phyloP scores from a whole-genome alignment of 2,329 filamentous ascomycete species.

The Zymoseptoria brevis region DNA sequence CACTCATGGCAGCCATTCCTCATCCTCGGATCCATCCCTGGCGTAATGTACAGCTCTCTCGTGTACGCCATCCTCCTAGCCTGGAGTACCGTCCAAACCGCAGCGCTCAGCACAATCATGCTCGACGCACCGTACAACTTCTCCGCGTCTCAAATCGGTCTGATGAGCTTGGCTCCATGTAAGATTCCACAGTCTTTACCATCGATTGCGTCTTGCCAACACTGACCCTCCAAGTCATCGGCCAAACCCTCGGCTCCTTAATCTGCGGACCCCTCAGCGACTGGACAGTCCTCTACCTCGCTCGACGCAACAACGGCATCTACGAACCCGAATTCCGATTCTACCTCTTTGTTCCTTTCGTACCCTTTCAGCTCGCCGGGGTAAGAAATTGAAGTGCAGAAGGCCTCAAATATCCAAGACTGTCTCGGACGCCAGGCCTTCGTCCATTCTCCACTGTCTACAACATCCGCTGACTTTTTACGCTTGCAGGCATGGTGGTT shows the following conservation, averaged over 20 bases:
- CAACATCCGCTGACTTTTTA: too few relatives aligned
- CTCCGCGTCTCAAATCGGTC: constrained; percentile 41
- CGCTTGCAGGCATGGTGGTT: constrained; percentile 30
- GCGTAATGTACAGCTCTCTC: constrained; percentile 32
- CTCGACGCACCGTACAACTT: constrained; percentile 37
- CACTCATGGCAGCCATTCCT: constrained; percentile 33
- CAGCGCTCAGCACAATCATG: constrained; percentile 32
- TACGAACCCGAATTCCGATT: constrained; percentile 31
- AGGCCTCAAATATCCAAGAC: too few relatives aligned
- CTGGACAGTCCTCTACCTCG: constrained; percentile 30
- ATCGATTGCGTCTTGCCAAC: background rate
- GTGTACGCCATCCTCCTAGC: constrained; percentile 33
- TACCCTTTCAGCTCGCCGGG: constrained; percentile 26
- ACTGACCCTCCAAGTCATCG: constrained; percentile 28
- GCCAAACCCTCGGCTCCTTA: constrained; percentile 40
- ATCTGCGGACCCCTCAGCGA: constrained; percentile 42
- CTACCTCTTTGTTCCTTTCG: constrained; percentile 28
- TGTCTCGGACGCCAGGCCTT: too few relatives aligned
- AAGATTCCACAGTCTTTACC: background rate
- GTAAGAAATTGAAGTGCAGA: too few relatives aligned
- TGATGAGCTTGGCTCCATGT: constrained; percentile 46
- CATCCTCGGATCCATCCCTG: constrained; percentile 33
- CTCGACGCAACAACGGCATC: constrained; percentile 28
- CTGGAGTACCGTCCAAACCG: constrained; percentile 34
- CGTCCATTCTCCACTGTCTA: too few relatives aligned